Percentiles rank a stretch among this genome's conserved stretches.
These are phyloP conservation scores for Avena atlantica DNA, from an alignment of 176 grass and related monocot species.

Conservation along the genomic window DNA sequence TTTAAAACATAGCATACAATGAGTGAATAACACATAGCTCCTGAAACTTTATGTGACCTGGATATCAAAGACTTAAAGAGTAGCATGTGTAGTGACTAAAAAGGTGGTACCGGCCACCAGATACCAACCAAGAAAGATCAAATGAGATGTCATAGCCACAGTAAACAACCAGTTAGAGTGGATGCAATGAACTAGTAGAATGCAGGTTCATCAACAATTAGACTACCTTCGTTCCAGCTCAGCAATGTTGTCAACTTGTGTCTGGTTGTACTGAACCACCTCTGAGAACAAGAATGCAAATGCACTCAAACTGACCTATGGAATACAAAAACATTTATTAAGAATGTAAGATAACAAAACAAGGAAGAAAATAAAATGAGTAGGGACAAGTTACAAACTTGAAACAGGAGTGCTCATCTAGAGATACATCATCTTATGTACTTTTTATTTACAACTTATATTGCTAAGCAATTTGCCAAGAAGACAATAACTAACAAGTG, in stretches of 20 bases:
- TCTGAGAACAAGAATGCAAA: constrained; percentile 99
- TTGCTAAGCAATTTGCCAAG: not conserved
- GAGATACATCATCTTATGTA: not conserved
- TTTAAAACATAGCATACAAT: not conserved
- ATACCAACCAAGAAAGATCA: not conserved
- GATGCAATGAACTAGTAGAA: not conserved
- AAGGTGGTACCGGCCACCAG: constrained; percentile 27
- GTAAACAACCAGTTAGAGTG: not conserved
- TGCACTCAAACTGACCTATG: constrained; percentile 95
- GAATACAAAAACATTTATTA: constrained; percentile 40
- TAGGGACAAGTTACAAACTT: not conserved
- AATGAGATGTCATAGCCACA: constrained; percentile 24
- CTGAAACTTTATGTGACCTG: constrained; percentile 11
- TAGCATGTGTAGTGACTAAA: not conserved
- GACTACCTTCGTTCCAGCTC: constrained; percentile 90
- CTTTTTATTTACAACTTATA: not conserved
- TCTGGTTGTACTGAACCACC: constrained; percentile 97
- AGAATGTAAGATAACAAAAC: not conserved
- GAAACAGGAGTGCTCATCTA: not conserved
- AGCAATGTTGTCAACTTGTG: constrained; percentile 96
- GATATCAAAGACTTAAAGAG: constrained; percentile 6
- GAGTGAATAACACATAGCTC: constrained; percentile 8
- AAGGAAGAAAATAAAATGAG: not conserved
- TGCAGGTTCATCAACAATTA: constrained; percentile 32
- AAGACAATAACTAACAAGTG: not conserved